A percentile compares a stretch with the other conserved stretches of the same genome.
These are phyloP conservation scores for Hirsutella rhossiliensis DNA, from an alignment of 2,329 filamentous ascomycete genomes.

Conservation along the genomic window DNA sequence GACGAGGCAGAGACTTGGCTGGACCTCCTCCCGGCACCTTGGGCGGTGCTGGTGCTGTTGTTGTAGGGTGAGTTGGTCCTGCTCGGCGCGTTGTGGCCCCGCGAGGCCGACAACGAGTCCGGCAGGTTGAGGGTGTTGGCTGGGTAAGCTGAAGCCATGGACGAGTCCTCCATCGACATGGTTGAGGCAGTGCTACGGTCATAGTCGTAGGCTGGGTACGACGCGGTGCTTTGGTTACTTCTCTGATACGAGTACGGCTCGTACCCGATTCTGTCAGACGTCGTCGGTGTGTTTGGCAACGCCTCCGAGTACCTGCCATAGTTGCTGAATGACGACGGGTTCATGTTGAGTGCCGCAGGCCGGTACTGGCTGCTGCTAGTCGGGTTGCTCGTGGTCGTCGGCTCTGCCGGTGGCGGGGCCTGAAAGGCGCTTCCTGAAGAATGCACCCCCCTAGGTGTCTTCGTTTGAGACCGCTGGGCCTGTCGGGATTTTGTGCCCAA, in stretches of 20 bases:
- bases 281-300: neutral
- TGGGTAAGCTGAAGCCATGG: slow-evolving; percentile 1
- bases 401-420: neutral
- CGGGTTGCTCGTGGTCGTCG: neutral
- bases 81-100: neutral
- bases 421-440: slow-evolving; percentile 2
- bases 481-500: slow-evolving; percentile 20
- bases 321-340: slow-evolving; percentile 8
- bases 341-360: neutral
- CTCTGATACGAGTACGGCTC: slow-evolving; percentile 21
- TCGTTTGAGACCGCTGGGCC: slow-evolving; percentile 10
- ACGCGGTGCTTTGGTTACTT: slow-evolving; percentile 4
- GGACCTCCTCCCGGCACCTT: neutral
- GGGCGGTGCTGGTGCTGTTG: neutral
- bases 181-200: slow-evolving; percentile 17
- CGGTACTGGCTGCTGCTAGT: slow-evolving; percentile 1
- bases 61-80: slow-evolving; percentile 1
- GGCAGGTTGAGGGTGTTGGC: neutral
- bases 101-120: neutral
- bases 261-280: slow-evolving; percentile 12
- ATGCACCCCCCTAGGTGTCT: neutral
- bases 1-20: too few relatives aligned
- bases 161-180: slow-evolving; percentile 1
- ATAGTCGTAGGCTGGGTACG: slow-evolving; percentile 10
- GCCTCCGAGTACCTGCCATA: slow-evolving; percentile 9